Conservation (phyloP, 179 eudicot species). For the Pouteria campechiana region DNA sequence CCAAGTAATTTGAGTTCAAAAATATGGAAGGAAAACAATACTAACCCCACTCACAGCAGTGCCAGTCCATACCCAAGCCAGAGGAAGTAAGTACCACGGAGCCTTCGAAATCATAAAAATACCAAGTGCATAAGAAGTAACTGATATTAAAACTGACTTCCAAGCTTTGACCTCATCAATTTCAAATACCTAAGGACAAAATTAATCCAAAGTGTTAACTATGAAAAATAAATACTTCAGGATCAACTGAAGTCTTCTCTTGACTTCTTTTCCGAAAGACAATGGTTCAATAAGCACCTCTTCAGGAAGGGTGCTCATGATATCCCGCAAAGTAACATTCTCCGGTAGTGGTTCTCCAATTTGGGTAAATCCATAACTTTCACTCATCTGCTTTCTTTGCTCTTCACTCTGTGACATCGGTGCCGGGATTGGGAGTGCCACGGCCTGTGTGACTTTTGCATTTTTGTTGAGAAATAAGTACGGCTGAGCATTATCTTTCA, state of each 20-base stretch:
- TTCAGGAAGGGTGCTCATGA: constrained; percentile 52
- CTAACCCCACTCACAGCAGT: constrained; percentile 93
- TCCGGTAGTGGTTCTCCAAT: constrained; percentile 88
- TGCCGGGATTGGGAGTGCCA: too few relatives aligned
- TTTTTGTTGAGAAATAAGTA: too few relatives aligned
- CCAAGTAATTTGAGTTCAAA: too few relatives aligned
- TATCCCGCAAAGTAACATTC: constrained; percentile 57
- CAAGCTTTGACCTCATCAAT: constrained; percentile 81
- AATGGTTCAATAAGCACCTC: too few relatives aligned
- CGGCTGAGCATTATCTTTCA: too few relatives aligned
- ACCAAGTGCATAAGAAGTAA: constrained; percentile 73
- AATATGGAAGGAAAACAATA: too few relatives aligned
- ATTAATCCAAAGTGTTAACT: too few relatives aligned
- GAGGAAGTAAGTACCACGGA: constrained; percentile 93
- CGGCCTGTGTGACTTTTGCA: too few relatives aligned
- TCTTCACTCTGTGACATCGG: too few relatives aligned
- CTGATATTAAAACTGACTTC: constrained; percentile 70
- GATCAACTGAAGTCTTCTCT: too few relatives aligned
- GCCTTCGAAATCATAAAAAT: constrained; percentile 73
- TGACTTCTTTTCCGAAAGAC: too few relatives aligned
- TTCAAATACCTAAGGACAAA: constrained; percentile 65
- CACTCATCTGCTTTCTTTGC: constrained; percentile 45
- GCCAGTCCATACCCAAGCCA: constrained; percentile 99
- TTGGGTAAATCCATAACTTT: constrained; percentile 76
- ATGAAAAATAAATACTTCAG: too few relatives aligned